These are phyloP conservation scores for Teratosphaeriaceae sp. DNA, from an alignment of 2,329 filamentous ascomycete species.

Conservation along the genomic window DNA sequence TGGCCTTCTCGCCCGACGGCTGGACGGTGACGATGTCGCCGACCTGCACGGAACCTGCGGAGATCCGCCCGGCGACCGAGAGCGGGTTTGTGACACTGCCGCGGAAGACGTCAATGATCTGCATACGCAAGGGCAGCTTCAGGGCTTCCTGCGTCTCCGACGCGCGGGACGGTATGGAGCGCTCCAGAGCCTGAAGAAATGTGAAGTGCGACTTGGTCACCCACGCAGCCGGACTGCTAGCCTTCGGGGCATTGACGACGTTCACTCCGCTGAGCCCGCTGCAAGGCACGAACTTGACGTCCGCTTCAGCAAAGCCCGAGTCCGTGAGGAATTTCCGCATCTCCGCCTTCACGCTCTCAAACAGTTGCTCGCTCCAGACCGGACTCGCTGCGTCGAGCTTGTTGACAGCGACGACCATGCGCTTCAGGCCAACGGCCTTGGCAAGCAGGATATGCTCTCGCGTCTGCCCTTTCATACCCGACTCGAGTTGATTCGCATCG, in stretches of 20 bases:
- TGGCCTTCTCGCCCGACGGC: slow-evolving; percentile 73
- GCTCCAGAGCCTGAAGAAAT: slow-evolving; percentile 76
- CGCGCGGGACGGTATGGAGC: slow-evolving; percentile 60
- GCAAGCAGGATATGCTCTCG: slow-evolving; percentile 99
- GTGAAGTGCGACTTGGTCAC: slow-evolving; percentile 59
- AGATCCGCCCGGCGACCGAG: slow-evolving; percentile 79
- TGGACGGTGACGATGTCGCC: slow-evolving; percentile 75
- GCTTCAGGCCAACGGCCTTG: slow-evolving; percentile 99
- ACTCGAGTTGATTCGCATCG: slow-evolving; percentile 99
- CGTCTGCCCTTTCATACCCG: slow-evolving; percentile 99
- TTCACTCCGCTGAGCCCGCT: slow-evolving; percentile 99
- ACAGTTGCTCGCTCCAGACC: slow-evolving; percentile 96
- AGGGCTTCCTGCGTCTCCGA: slow-evolving; percentile 35
- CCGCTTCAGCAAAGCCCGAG: slow-evolving; percentile 99
- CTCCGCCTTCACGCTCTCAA: slow-evolving; percentile 99
- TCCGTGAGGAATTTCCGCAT: slow-evolving; percentile 99
- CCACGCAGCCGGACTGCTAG: slow-evolving; percentile 54
- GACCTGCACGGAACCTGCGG: slow-evolving; percentile 74
- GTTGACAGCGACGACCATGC: slow-evolving; percentile 99
- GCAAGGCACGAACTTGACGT: slow-evolving; percentile 97
- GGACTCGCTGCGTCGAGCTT: slow-evolving; percentile 99
- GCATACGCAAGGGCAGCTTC: slow-evolving; percentile 74
- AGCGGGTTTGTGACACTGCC: slow-evolving; percentile 72
- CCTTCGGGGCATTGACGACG: slow-evolving; percentile 54
- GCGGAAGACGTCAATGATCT: slow-evolving; percentile 80